Evolutionary conservation across 2,329 filamentous ascomycete species (phyloP).

Genomic region (Pseudogymnoascus sp.): DNA sequence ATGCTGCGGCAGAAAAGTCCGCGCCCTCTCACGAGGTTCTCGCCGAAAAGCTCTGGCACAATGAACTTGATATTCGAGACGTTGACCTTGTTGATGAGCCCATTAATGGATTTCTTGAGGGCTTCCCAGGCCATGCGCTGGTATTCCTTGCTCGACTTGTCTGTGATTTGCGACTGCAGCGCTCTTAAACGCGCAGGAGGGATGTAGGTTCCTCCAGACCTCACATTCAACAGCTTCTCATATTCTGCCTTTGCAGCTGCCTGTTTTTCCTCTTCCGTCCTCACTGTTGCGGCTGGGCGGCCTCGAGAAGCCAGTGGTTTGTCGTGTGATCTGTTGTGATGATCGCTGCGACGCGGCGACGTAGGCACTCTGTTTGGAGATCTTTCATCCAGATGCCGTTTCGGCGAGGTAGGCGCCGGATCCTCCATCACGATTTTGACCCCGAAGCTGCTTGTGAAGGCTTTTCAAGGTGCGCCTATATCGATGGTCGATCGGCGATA

Average conservation of each 20-base stretch:
- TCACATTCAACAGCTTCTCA: conserved; percentile 82
- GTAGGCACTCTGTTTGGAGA: conserved; percentile 13
- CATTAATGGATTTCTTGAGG: conserved; percentile 97
- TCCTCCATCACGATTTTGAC: conserved; percentile 17
- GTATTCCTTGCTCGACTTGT: conserved; percentile 93
- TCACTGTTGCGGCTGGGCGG: conserved; percentile 22
- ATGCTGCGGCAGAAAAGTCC: conserved; percentile 92
- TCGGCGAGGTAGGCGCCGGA: conserved; percentile 12
- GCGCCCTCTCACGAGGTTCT: conserved; percentile 85
- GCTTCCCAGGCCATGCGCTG: conserved; percentile 99
- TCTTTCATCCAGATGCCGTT: conserved; percentile 13
- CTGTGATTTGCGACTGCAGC: conserved; percentile 91
- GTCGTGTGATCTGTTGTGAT: conserved; percentile 15
- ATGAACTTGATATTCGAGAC: conserved; percentile 97
- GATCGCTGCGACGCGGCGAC: conserved; percentile 22
- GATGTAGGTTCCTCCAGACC: conserved; percentile 93
- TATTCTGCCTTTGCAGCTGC: conserved; percentile 86
- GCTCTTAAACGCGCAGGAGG: conserved; percentile 84
- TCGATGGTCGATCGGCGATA: neutral
- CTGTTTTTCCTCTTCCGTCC: conserved; percentile 75
- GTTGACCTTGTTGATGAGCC: conserved; percentile 98
- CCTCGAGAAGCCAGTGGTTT: conserved; percentile 14
- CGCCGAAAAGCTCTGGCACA: conserved; percentile 87
- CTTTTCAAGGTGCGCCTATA: neutral
- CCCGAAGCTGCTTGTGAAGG: neutral